A percentile compares a stretch with the other conserved stretches of the same genome.
These are phyloP conservation scores for Mallotus nudiflorus DNA, from an alignment of 345 rosid species.

Conservation along the genomic window DNA sequence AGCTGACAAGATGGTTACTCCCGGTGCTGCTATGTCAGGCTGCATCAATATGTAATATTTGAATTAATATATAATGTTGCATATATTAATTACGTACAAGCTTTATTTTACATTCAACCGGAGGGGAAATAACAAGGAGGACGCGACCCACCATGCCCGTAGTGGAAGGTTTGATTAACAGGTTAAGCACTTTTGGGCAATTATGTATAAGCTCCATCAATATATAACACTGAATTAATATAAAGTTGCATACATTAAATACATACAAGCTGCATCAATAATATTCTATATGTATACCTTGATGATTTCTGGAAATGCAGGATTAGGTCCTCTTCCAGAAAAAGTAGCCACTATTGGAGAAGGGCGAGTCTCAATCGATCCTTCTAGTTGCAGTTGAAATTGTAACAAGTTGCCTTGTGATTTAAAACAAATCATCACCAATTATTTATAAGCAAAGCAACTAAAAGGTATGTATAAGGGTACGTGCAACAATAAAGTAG, in stretches of 20 bases:
- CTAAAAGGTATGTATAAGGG: neutral
- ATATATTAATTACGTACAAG: too few species aligned
- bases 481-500: neutral
- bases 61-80: neutral
- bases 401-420: neutral
- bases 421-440: neutral
- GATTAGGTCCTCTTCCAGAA: neutral
- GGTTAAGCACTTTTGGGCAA: too few species aligned
- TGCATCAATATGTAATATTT: neutral
- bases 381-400: neutral
- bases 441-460: neutral
- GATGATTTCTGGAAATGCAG: neutral
- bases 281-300: neutral
- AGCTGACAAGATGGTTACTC: neutral
- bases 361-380: neutral
- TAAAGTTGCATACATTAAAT: too few species aligned
- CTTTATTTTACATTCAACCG: too few species aligned
- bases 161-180: too few species aligned
- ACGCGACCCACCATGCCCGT: too few species aligned
- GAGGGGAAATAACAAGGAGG: too few species aligned
- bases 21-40: conserved; percentile 6
- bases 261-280: neutral
- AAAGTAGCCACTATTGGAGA: neutral
- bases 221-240: neutral
- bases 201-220: conserved; percentile 1